Evolutionary conservation across 2,329 filamentous ascomycete genomes (phyloP), one percentile per base, ranked within the genome.

Genomic region (Chaetomium sp.): DNA sequence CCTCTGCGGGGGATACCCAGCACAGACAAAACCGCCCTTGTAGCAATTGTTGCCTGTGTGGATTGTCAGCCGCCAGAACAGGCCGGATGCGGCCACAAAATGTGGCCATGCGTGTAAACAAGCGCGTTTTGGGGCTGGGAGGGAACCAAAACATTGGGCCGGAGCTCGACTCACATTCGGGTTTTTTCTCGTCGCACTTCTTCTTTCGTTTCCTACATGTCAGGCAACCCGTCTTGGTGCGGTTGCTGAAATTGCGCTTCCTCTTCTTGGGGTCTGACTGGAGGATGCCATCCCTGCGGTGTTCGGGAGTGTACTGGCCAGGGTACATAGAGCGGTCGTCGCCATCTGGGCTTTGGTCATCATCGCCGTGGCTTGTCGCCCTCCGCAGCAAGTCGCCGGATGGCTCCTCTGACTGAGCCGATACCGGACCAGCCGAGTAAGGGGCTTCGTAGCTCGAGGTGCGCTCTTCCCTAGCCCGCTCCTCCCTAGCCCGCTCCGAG

Each of bases 151-250:
- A 65, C 53, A 66, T 55, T 33, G 31, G 38, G 60, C 67, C 55
- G 33, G 59, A 25, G 25, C 49, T 56, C 57, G 60, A 82, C 90
- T 83, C 82, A 96, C 95, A 98, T 77, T 92, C 88, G 29, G 95
- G 95, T 76, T 96, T 96, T 61, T 85, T 86, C 80, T 98, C 95
- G 75, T 98, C 94, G 74, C 95, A 98, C 79, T 98, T 98, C 87
- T 98, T 98, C 84, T 98, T 98, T 65, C 94, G 86, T 74, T 87
- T 87, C 66, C 94, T 85, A 76, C 94, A 98, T 6, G 94, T 98
- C 78, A 96, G 87, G 76, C 94, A 98, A 35, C 93, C 93, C 10
- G 93, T 97, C 79, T 98, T 98, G 23, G 94, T 97, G 65, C 94
- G 86, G 77, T 97, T 97, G 79, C 92, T 96, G 74, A 97, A 98